phyloP scores from a whole-genome alignment of 208 protist species.

The Crithidia bombi region DNA sequence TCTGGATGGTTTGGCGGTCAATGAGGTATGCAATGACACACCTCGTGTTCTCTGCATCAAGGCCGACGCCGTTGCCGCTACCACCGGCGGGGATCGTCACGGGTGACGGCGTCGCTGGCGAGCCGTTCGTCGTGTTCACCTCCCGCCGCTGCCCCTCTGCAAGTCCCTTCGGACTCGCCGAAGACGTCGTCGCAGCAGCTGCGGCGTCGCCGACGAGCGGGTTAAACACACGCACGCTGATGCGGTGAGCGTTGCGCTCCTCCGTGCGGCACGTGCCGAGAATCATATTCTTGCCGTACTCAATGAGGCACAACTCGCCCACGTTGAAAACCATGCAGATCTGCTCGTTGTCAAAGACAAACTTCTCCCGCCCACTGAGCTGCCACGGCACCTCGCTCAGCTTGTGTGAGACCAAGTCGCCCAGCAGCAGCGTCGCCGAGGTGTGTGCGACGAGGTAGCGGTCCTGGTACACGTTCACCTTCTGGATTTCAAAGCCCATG shows the following conservation, averaged over 20 bases:
- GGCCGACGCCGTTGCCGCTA: background rate
- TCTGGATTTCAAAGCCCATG: slow-evolving; percentile 95
- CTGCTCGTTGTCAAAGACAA: slow-evolving; percentile 96
- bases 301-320: slow-evolving; percentile 96
- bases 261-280: slow-evolving; percentile 96
- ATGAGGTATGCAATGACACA: slow-evolving; percentile 97
- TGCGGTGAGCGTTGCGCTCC: slow-evolving; percentile 94
- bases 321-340: slow-evolving; percentile 97
- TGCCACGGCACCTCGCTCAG: slow-evolving; percentile 95
- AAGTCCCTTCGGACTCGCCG: background rate
- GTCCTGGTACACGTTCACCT: slow-evolving; percentile 97
- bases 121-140: slow-evolving; percentile 35
- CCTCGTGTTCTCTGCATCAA: slow-evolving; percentile 38
- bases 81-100: slow-evolving; percentile 4
- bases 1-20: slow-evolving; percentile 95
- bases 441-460: slow-evolving; percentile 97
- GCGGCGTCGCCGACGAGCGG: slow-evolving; percentile 18
- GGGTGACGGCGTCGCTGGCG: background rate
- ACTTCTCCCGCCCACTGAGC: slow-evolving; percentile 92
- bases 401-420: slow-evolving; percentile 95
- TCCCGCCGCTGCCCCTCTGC: slow-evolving; percentile 30
- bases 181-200: background rate
- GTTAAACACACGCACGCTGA: slow-evolving; percentile 91
- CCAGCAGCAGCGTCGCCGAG: slow-evolving; percentile 95
- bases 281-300: slow-evolving; percentile 96